Conservation (phyloP, 1,284 basidiomycete genomes). For the Cystobasidiaceae sp. region DNA sequence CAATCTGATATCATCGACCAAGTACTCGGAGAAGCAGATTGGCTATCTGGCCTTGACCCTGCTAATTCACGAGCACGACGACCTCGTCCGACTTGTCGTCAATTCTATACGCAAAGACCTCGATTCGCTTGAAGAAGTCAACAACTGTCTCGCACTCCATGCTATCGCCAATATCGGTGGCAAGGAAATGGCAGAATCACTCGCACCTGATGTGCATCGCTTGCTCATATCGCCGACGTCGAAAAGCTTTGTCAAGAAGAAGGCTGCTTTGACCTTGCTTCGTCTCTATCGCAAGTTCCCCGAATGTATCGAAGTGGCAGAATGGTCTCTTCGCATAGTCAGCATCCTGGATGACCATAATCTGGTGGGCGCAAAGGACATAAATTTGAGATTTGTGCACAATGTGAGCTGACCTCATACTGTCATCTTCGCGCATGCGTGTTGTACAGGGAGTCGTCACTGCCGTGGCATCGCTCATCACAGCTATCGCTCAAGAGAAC, state of each 20-base stretch:
- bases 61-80: slow-evolving; percentile 97
- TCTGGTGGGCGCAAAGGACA: slow-evolving; percentile 53
- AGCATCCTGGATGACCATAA: slow-evolving; percentile 91
- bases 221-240: slow-evolving; percentile 95
- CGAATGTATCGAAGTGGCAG: slow-evolving; percentile 81
- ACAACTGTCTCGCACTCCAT: slow-evolving; percentile 93
- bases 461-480: slow-evolving; percentile 87
- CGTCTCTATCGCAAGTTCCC: slow-evolving; percentile 94
- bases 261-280: slow-evolving; percentile 89
- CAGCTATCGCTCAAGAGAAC: slow-evolving; percentile 89
- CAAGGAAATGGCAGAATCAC: slow-evolving; percentile 94
- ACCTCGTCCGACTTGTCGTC: slow-evolving; percentile 89
- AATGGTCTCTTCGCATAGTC: slow-evolving; percentile 93
- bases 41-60: slow-evolving; percentile 96
- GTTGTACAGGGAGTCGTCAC: slow-evolving; percentile 77
- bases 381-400: background rate
- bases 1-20: slow-evolving; percentile 89
- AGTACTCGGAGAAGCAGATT: slow-evolving; percentile 99
- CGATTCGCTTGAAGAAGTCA: slow-evolving; percentile 88
- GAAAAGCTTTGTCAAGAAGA: slow-evolving; percentile 93
- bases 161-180: slow-evolving; percentile 98
- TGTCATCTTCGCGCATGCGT: background rate
- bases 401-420: background rate
- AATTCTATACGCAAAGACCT: slow-evolving; percentile 97
- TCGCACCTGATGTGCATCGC: slow-evolving; percentile 88